Evolutionary conservation across 108 stramenopile species (phyloP).

Genomic region (Nitzschia sp.): DNA sequence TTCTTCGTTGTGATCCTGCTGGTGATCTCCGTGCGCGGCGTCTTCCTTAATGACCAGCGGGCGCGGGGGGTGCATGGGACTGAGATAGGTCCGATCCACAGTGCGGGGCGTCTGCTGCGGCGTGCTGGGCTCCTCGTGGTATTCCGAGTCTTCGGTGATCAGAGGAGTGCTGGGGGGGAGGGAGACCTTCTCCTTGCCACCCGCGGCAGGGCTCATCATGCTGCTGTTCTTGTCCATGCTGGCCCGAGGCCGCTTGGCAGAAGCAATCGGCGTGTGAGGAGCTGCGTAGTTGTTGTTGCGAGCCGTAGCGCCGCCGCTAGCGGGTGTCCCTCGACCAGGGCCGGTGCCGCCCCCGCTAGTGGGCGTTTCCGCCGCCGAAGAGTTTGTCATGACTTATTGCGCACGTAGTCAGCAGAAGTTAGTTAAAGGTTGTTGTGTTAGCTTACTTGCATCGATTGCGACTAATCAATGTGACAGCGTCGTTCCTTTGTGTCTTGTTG

Average conservation of each 20-base stretch:
- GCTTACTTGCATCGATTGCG: too few relatives aligned
- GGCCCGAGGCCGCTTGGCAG: constrained; percentile 59
- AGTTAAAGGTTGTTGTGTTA: too few relatives aligned
- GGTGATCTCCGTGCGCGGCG: background rate
- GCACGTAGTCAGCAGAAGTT: too few relatives aligned
- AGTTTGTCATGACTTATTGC: too few relatives aligned
- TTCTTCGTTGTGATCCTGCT: too few relatives aligned
- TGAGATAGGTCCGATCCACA: constrained; percentile 37
- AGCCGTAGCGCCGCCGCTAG: background rate
- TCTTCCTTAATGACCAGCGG: constrained; percentile 43
- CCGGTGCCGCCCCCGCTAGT: background rate
- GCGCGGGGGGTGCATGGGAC: constrained; percentile 74
- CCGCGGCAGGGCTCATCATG: constrained; percentile 19
- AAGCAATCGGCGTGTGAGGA: constrained; percentile 71
- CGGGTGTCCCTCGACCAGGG: background rate
- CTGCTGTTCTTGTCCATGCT: constrained; percentile 25
- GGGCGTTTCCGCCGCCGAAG: too few relatives aligned
- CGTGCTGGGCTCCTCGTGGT: background rate
- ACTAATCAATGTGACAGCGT: too few relatives aligned
- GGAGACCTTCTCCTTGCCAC: constrained; percentile 1
- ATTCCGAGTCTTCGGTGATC: constrained; percentile 11
- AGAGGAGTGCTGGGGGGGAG: constrained; percentile 14
- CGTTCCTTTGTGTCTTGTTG: too few relatives aligned
- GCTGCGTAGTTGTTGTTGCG: constrained; percentile 51
- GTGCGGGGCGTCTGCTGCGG: constrained; percentile 9